phyloP scores from a whole-genome alignment of 202 grass and related monocot species.

The Brachypodium distachyon region DNA sequence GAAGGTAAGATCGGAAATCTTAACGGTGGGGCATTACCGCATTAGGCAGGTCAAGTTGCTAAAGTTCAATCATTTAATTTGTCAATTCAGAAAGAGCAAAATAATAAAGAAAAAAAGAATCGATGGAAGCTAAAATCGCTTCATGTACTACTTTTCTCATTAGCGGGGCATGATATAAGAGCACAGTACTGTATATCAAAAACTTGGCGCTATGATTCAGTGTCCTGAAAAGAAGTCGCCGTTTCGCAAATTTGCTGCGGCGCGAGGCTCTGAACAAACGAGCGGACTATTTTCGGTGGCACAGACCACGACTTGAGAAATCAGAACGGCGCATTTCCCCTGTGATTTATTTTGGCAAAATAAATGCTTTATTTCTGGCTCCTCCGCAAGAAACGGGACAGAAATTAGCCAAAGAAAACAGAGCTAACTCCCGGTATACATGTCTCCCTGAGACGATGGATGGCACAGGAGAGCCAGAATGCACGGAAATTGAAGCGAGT shows the following conservation, averaged over 20 bases:
- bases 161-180: neutral
- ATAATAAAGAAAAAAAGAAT: neutral
- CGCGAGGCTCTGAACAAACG: neutral
- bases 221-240: neutral
- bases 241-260: neutral
- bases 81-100: neutral
- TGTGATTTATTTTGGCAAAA: neutral
- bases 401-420: neutral
- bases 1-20: conserved; percentile 1
- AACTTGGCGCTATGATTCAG: neutral
- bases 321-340: neutral
- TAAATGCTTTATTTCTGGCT: neutral
- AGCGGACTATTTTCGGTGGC: neutral
- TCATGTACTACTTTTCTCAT: neutral
- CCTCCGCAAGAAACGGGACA: neutral
- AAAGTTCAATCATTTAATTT: conserved; percentile 1
- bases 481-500: neutral
- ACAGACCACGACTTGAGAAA: neutral
- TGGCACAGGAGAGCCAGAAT: neutral
- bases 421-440: neutral
- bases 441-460: neutral
- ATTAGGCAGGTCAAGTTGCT: conserved; percentile 18
- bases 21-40: neutral
- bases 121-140: neutral
- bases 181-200: neutral